Evolutionary conservation across 768 basidiomycete species (phyloP), one percentile per base, ranked within the genome.

Genomic region (Amanita pseudoporphyria): DNA sequence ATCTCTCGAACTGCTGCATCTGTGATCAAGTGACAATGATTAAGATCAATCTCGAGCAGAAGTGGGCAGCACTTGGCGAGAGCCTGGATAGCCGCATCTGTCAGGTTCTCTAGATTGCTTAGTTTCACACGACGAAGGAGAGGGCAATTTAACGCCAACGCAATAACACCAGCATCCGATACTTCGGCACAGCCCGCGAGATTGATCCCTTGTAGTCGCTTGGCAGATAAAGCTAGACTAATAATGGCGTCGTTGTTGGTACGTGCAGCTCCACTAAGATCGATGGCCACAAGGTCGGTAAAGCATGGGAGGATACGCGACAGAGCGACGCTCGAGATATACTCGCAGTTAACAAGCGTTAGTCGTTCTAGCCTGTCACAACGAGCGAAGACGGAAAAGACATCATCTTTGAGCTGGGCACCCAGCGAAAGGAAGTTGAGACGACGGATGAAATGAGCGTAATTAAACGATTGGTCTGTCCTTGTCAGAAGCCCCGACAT

Each of bases 11-110:
- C 71, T 26, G 87, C 75, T 12, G 72, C 62, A 60, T 96, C 84
- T 14, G 90, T 85, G 60, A 97, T 76, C 48, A 71, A 71, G 52
- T 77, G 74, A 69, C 93, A 93, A 54, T 81, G 76, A 59, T 89
- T 84, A 59, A 99, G 81, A 67, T 99, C 96, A 56, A 98, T 81
- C 65, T 99, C 96, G 50, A 99, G 78, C 21, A 99, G 77, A 45
- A 92, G 74, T 1, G 89, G 86, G 61, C 92, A 95, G 4, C 73
- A 74, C 53, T 76, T 76, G 30, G 87, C 86, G 45, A 99, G 74
- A 28, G 81, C 75, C 30, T 82, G 77, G 56, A 99, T 72, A 22
- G 92, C 73, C 21, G 64, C 64, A 58, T 95, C 89, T 0, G 92
- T 93, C 52, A 97, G 67, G 21, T 71, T 69, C 49, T 78, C 78